Percentiles rank a stretch among this genome's conserved stretches.
These are phyloP conservation scores for Bjerkandera adusta DNA, from an alignment of 1,284 basidiomycete species.

Conservation along the genomic window DNA sequence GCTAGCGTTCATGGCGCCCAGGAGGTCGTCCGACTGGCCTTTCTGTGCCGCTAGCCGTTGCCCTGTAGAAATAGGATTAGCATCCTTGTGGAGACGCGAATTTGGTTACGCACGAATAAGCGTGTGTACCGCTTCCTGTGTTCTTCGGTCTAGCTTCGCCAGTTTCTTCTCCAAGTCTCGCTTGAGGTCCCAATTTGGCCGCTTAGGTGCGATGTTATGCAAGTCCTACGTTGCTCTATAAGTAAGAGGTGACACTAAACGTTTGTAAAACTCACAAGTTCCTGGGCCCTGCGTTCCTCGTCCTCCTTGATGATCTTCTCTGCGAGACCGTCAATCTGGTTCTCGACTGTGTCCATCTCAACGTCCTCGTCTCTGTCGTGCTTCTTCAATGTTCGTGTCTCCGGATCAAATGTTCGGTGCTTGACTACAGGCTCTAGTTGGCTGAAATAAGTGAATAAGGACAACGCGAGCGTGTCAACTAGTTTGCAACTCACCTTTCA, in stretches of 20 bases:
- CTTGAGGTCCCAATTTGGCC: slow-evolving; percentile 97
- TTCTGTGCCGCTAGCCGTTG: slow-evolving; percentile 76
- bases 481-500: slow-evolving; percentile 35
- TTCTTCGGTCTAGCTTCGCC: slow-evolving; percentile 84
- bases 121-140: slow-evolving; percentile 89
- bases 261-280: slow-evolving; percentile 61
- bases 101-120: slow-evolving; percentile 74
- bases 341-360: slow-evolving; percentile 83
- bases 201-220: slow-evolving; percentile 95
- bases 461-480: neutral
- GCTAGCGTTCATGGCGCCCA: slow-evolving; percentile 78
- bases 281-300: slow-evolving; percentile 79
- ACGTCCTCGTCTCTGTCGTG: slow-evolving; percentile 48
- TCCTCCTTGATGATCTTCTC: slow-evolving; percentile 85
- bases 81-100: neutral
- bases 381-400: slow-evolving; percentile 75
- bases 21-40: slow-evolving; percentile 70
- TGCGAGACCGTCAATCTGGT: slow-evolving; percentile 80
- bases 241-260: slow-evolving; percentile 5
- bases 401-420: slow-evolving; percentile 85
- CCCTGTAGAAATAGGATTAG: slow-evolving; percentile 41
- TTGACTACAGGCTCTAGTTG: slow-evolving; percentile 58
- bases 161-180: slow-evolving; percentile 91
- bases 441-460: slow-evolving; percentile 5
- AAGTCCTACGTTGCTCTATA: slow-evolving; percentile 80